phyloP scores from a whole-genome alignment of 1,139 yeast genomes.

The Diutina scorzettiae region DNA sequence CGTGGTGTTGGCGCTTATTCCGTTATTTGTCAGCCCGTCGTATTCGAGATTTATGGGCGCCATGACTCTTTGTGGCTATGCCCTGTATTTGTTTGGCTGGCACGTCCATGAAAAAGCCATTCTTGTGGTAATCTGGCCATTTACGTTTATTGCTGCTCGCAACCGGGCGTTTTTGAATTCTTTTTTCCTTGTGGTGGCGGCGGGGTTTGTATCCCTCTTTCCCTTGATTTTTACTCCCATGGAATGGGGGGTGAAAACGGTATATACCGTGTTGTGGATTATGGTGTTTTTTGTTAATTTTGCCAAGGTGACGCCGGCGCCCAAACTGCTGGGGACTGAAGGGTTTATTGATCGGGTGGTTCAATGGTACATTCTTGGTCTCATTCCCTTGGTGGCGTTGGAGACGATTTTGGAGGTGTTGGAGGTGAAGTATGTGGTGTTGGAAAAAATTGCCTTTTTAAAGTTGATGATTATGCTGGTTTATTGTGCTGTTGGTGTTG shows the following conservation, averaged over 20 bases:
- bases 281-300: slow-evolving; percentile 64
- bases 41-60: slow-evolving; percentile 74
- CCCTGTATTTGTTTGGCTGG: slow-evolving; percentile 94
- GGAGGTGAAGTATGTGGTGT: slow-evolving; percentile 35
- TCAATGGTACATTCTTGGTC: slow-evolving; percentile 53
- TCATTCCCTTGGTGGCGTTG: slow-evolving; percentile 49
- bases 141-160: slow-evolving; percentile 60
- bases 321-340: slow-evolving; percentile 30
- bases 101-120: slow-evolving; percentile 98
- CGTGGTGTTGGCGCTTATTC: slow-evolving; percentile 67
- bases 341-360: slow-evolving; percentile 58
- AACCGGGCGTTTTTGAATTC: slow-evolving; percentile 66
- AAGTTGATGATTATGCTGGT: slow-evolving; percentile 75
- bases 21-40: slow-evolving; percentile 64
- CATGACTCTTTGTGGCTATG: slow-evolving; percentile 78
- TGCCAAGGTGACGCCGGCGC: slow-evolving; percentile 49
- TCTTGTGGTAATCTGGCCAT: slow-evolving; percentile 78
- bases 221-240: slow-evolving; percentile 77
- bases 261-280: slow-evolving; percentile 82
- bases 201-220: slow-evolving; percentile 82
- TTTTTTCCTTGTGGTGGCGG: slow-evolving; percentile 51
- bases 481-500: slow-evolving; percentile 76
- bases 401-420: slow-evolving; percentile 47
- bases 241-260: slow-evolving; percentile 64
- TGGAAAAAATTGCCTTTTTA: slow-evolving; percentile 54